A percentile compares a stretch with the other conserved stretches of the same genome.
phyloP scores from a whole-genome alignment of 1,139 yeast species.

The Lodderomyces elongisporus region DNA sequence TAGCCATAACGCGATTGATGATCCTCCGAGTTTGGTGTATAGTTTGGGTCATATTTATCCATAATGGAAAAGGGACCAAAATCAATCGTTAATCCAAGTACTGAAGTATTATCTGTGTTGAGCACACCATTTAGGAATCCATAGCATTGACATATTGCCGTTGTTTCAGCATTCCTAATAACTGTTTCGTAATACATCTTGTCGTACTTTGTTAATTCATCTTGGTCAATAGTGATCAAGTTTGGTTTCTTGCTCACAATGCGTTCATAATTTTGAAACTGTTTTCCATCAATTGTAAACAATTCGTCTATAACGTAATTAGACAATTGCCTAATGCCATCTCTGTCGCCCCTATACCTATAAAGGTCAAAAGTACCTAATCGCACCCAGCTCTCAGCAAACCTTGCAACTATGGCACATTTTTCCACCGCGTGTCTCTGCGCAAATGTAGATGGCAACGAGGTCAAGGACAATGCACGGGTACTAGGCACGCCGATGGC shows the following conservation, averaged over 20 bases:
- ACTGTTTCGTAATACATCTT: constrained; percentile 67
- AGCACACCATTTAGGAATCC: constrained; percentile 93
- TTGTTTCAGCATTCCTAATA: constrained; percentile 65
- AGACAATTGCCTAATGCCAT: constrained; percentile 56
- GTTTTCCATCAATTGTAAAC: constrained; percentile 34
- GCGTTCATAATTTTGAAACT: constrained; percentile 32
- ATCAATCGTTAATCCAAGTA: constrained; percentile 82
- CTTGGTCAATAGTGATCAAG: constrained; percentile 15
- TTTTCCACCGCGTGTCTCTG: constrained; percentile 67
- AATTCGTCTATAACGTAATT: constrained; percentile 72
- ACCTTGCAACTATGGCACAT: constrained; percentile 81
- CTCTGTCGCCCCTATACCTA: constrained; percentile 66
- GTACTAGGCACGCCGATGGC: constrained; percentile 86
- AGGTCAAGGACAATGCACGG: constrained; percentile 69
- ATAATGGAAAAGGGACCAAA: constrained; percentile 92
- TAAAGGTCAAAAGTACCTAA: constrained; percentile 87
- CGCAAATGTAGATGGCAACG: constrained; percentile 72
- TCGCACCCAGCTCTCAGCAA: constrained; percentile 84
- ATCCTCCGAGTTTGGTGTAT: constrained; percentile 91
- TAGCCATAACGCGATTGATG: constrained; percentile 66
- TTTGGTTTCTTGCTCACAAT: constrained; percentile 15
- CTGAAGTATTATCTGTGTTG: constrained; percentile 89
- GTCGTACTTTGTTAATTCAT: constrained; percentile 58
- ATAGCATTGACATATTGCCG: constrained; percentile 86
- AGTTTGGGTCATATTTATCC: constrained; percentile 78